phyloP scores from a whole-genome alignment of 441 rosid genomes.

The Breynia disticha region DNA sequence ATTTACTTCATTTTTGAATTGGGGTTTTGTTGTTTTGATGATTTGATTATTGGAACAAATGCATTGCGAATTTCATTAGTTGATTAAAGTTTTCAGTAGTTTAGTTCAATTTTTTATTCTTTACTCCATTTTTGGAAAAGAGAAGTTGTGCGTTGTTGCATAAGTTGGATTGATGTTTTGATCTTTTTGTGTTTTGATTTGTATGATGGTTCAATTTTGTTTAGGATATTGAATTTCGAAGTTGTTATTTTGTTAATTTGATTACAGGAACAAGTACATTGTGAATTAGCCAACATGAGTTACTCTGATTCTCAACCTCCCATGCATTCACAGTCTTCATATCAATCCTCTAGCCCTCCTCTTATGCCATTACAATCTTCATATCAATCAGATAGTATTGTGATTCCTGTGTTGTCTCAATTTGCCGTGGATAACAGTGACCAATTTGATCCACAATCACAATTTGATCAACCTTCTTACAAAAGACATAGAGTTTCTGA shows the following conservation, averaged over 20 bases:
- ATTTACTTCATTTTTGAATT: no score
- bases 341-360: slow-evolving; percentile 5
- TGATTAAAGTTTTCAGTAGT: not conserved
- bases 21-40: no score
- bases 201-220: slow-evolving; percentile 8
- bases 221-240: not conserved
- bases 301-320: slow-evolving; percentile 45
- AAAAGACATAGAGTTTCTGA: slow-evolving; percentile 57
- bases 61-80: no score
- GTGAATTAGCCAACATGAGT: slow-evolving; percentile 30
- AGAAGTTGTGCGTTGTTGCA: not conserved
- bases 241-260: slow-evolving; percentile 1
- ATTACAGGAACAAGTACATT: slow-evolving; percentile 2
- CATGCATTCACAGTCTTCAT: slow-evolving; percentile 26
- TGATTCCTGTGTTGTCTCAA: slow-evolving; percentile 55
- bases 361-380: slow-evolving; percentile 22
- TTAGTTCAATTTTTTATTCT: no score
- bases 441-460: slow-evolving; percentile 28
- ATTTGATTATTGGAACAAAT: no score
- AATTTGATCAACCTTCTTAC: slow-evolving; percentile 39
- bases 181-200: not conserved
- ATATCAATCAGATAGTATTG: slow-evolving; percentile 34
- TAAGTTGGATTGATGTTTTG: not conserved
- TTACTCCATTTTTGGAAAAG: not conserved
- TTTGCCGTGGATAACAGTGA: slow-evolving; percentile 29